Evolutionary conservation across 2,329 filamentous ascomycete species (phyloP), one percentile per base, ranked within the genome.

Genomic region (Seiridium cupressi): DNA sequence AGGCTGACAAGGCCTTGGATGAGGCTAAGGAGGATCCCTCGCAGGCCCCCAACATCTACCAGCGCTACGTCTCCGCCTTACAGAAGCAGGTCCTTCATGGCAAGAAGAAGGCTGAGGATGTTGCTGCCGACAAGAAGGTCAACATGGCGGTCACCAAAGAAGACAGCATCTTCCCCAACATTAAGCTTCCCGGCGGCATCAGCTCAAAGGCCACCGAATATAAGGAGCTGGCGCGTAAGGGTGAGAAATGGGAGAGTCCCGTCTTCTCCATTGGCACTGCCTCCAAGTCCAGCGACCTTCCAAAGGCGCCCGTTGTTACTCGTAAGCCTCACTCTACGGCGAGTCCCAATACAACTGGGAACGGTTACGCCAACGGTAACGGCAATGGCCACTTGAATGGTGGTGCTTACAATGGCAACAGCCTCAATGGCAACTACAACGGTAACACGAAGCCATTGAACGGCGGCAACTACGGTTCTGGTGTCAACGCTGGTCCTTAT

Each of bases 171-270:
- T 97, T 99, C 88, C 90, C 92, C 70, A 81, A 94, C 72, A 89
- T 99, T 72, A 84, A 88, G 60, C 83, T 99, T 5, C 93, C 93
- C 34, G 91, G 91, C 38, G 93, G 93, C 59, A 94, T 97, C 73
- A 95, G 91, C 67, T 89, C 87, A 79, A 97, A 97, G 85, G 93
- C 94, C 8, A 96, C 92, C 32, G 92, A 97, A 76, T 98, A 96
- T 84, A 92, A 88, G 79, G 87, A 97, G 31, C 83, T 97, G 60
- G 92, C 94, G 7, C 82, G 81, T 66, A 92, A 95, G 85, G 95
- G 95, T n/a, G 91, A 97, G 59, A 89, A 88, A 75, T 99, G 95
- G 95, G 90, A 97, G 81, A 96, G 91, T 62, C 92, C 94, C 8
- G 87, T 99, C 70, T 99, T 99, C 81, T 89, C 87, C 62, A 89